These are phyloP conservation scores for Niebla homalea DNA, from an alignment of 495 filamentous ascomycete species.

Conservation along the genomic window DNA sequence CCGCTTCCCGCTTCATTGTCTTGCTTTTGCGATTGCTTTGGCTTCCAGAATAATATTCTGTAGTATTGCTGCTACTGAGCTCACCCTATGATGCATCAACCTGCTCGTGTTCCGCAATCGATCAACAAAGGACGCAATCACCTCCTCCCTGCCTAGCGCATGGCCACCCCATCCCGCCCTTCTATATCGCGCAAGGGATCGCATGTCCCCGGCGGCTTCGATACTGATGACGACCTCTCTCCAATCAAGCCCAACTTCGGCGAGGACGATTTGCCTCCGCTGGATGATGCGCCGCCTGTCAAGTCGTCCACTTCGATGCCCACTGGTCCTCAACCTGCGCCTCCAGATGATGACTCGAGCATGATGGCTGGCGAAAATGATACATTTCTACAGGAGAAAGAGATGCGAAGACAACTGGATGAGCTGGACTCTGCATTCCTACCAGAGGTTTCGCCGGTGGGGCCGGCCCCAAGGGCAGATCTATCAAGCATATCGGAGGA, in stretches of 20 bases:
- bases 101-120: not conserved
- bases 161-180: constrained; percentile 14
- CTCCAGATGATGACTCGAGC: constrained; percentile 25
- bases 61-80: not conserved
- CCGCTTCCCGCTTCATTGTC: too few relatives aligned
- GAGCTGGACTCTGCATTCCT: constrained; percentile 85
- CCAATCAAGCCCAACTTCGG: constrained; percentile 27
- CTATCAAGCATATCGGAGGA: constrained; percentile 1
- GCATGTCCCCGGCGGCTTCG: constrained; percentile 23
- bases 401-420: constrained; percentile 59
- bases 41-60: too few relatives aligned
- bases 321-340: not conserved
- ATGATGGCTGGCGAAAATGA: constrained; percentile 30
- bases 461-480: constrained; percentile 24
- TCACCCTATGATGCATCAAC: not conserved
- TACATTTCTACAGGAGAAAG: constrained; percentile 46
- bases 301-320: not conserved
- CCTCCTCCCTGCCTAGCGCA: not conserved
- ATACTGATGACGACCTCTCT: constrained; percentile 25
- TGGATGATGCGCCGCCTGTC: not conserved
- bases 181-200: constrained; percentile 15
- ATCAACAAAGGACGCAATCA: not conserved
- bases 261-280: constrained; percentile 7
- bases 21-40: not conserved
- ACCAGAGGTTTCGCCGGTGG: constrained; percentile 35